Percentiles rank a stretch among this genome's conserved stretches.
Evolutionary conservation across 805 yeast species (phyloP).

Genomic region (Ogataea kodamae): DNA sequence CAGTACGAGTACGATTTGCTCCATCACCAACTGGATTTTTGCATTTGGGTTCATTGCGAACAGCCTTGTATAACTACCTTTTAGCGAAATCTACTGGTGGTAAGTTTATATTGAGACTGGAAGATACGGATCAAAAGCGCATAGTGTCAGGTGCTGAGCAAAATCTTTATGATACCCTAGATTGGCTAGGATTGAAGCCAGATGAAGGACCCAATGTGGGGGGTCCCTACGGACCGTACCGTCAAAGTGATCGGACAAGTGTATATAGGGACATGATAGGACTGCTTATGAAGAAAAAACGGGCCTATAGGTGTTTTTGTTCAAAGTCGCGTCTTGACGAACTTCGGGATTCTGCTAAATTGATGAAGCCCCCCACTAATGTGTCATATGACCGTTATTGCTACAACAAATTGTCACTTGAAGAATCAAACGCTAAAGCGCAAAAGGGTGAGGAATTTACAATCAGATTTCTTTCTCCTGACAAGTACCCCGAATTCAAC

Average conservation of each 20-base stretch:
- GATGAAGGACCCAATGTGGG: conserved; percentile 82
- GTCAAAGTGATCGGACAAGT: conserved; percentile 74
- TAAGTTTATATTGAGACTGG: conserved; percentile 74
- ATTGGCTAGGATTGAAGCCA: conserved; percentile 70
- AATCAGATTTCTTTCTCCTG: conserved; percentile 77
- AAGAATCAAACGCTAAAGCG: conserved; percentile 39
- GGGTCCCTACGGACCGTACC: conserved; percentile 83
- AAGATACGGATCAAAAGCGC: conserved; percentile 88
- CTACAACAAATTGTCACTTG: conserved; percentile 37
- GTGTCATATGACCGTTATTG: conserved; percentile 91
- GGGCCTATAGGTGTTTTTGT: conserved; percentile 87
- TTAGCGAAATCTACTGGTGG: conserved; percentile 80
- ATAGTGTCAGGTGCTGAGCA: conserved; percentile 79
- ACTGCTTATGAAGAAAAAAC: conserved; percentile 54
- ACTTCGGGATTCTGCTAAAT: conserved; percentile 69
- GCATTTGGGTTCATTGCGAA: conserved; percentile 91
- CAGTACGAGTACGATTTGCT: conserved; percentile 89
- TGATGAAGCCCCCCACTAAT: conserved; percentile 80
- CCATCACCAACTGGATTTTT: conserved; percentile 96
- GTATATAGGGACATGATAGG: conserved; percentile 64
- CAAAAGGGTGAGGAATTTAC: conserved; percentile 43
- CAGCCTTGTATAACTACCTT: conserved; percentile 86
- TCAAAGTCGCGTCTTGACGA: conserved; percentile 69
- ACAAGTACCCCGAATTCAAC: conserved; percentile 55
- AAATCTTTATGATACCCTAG: conserved; percentile 67